Evolutionary conservation across 192 early-diverging fungal species (phyloP), one percentile per base, ranked within the genome.

Genomic region (Backusella sp.): DNA sequence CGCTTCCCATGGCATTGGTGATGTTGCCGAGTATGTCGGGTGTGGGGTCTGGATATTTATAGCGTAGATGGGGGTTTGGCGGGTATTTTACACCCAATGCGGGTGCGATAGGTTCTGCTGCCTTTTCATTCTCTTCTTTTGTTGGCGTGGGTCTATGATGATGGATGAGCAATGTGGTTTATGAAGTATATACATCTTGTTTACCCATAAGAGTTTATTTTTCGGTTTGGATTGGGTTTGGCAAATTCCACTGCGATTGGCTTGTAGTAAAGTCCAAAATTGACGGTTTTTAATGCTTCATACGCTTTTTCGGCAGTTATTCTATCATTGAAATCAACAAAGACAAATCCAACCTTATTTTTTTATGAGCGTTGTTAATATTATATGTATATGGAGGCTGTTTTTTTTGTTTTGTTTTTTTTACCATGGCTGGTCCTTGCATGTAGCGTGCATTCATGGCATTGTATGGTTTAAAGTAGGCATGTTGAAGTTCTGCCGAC

Each of bases 11-110:
- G 5, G 90, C 84, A 42, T 86, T 67, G 67, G 79, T 78, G n/a
- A 90, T 90, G 56, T 90, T 90, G 5, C 41, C 39, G 4, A 90
- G 37, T 39, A 82, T 87, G 74, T 87, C 70, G 26, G 86, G 80
- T 6, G 79, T 84, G 32, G 85, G 85, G 32, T 77, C 75, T n/a
- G 85, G 85, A 77, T 86, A 86, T 42, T 56, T 56, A 66, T 86
- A 86, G 34, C 59, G 68, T n/a, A 86, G 52, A 39, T 81, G 74
- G 36, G 85, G 85, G 28, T 78, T 78, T 12, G 80, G 35, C 6
- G 85, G 80, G 71, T 86, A 86, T 26, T 76, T 66, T 12, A 86
- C 34, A 5, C 78, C 82, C 30, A 79, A 34, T 42, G 66, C 26
- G 28, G 73, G 75, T 23, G 82, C 70, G 36, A 83, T 70, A 9